These are phyloP conservation scores for Exophiala alcalophila DNA, from an alignment of 2,329 filamentous ascomycete species.

Conservation along the genomic window DNA sequence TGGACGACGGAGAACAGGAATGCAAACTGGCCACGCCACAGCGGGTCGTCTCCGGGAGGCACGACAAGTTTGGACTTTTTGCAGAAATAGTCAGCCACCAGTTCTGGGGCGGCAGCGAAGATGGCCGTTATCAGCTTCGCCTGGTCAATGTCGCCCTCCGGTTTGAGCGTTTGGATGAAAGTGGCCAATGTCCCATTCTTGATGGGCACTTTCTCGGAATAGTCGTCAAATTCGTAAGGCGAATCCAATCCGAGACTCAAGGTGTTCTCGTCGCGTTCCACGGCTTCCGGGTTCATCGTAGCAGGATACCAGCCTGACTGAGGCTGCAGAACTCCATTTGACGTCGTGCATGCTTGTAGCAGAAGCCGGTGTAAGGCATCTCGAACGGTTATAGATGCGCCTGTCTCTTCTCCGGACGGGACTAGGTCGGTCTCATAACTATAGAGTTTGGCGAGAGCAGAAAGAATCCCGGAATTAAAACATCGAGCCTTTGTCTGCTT, in stretches of 20 bases:
- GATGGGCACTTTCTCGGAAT: slow-evolving; percentile 64
- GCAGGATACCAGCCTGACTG: slow-evolving; percentile 83
- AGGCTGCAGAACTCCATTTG: slow-evolving; percentile 69
- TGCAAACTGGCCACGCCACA: slow-evolving; percentile 91
- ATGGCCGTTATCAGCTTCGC: slow-evolving; percentile 77
- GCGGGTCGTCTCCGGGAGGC: slow-evolving; percentile 86
- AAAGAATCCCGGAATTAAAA: slow-evolving; percentile 71
- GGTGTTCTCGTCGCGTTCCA: slow-evolving; percentile 46
- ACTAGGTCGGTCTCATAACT: slow-evolving; percentile 48
- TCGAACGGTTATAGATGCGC: slow-evolving; percentile 54
- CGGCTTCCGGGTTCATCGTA: slow-evolving; percentile 59
- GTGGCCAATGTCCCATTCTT: slow-evolving; percentile 76
- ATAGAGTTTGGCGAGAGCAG: slow-evolving; percentile 70
- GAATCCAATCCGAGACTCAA: slow-evolving; percentile 67
- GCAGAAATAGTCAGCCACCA: slow-evolving; percentile 83
- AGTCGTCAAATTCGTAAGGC: slow-evolving; percentile 67
- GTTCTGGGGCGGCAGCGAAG: slow-evolving; percentile 77
- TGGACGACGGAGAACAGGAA: slow-evolving; percentile 80
- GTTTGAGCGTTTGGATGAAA: slow-evolving; percentile 74
- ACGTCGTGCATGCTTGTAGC: slow-evolving; percentile 67
- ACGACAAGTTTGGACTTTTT: slow-evolving; percentile 77
- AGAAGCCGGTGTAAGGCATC: slow-evolving; percentile 74
- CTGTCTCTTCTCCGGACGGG: slow-evolving; percentile 41
- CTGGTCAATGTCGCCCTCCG: slow-evolving; percentile 77
- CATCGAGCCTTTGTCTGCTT: slow-evolving; percentile 71